A percentile compares a stretch with the other conserved stretches of the same genome.
These are phyloP conservation scores for Hygrocybe punicea DNA, from an alignment of 768 basidiomycete genomes.

Conservation along the genomic window DNA sequence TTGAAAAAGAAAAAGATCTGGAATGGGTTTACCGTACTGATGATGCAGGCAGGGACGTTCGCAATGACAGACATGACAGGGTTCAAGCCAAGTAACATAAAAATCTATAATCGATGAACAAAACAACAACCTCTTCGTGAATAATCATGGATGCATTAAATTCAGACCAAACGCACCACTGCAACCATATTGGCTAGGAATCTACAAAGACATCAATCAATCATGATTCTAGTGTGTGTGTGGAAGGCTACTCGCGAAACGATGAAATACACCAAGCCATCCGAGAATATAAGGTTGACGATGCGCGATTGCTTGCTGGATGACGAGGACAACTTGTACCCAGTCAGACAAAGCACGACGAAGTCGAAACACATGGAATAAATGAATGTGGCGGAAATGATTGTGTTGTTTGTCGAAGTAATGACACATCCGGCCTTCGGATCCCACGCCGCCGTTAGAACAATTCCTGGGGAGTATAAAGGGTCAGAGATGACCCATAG, in stretches of 20 bases:
- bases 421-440: conserved; percentile 52
- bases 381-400: conserved; percentile 66
- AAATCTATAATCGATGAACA: conserved; percentile 28
- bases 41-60: conserved; percentile 55
- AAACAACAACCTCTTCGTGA: background rate
- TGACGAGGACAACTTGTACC: conserved; percentile 55
- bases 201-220: conserved; percentile 29
- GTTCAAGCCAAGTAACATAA: conserved; percentile 53
- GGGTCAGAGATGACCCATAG: background rate
- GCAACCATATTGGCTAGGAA: conserved; percentile 66
- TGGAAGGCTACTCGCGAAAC: background rate
- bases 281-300: conserved; percentile 62
- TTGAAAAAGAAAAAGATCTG: conserved; percentile 3
- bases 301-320: conserved; percentile 51
- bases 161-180: conserved; percentile 27
- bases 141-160: conserved; percentile 5
- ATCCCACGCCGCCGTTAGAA: conserved; percentile 58
- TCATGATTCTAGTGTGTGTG: background rate
- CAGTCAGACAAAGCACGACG: conserved; percentile 56
- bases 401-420: conserved; percentile 51
- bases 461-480: conserved; percentile 35
- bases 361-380: conserved; percentile 75
- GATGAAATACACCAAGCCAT: conserved; percentile 52
- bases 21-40: conserved; percentile 49
- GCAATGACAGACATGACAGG: conserved; percentile 54